Percentiles rank a stretch among this genome's conserved stretches.
phyloP scores from a whole-genome alignment of 306 rosid genomes.

The cucumber (Cucumis sativus) region DNA sequence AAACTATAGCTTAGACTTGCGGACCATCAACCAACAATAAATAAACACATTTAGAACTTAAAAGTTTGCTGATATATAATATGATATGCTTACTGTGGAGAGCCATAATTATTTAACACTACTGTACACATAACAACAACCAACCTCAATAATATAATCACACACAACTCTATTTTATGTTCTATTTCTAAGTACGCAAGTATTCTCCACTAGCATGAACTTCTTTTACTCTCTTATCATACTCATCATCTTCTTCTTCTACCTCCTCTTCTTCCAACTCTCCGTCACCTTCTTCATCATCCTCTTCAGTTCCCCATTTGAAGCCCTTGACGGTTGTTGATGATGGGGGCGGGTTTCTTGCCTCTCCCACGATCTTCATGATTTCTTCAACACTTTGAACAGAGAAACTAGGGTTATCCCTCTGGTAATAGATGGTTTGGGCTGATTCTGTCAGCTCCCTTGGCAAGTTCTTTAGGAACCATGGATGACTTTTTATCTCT shows the following conservation, averaged over 20 bases:
- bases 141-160: not conserved
- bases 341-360: no score
- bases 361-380: no score
- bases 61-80: not conserved
- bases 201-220: not conserved
- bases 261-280: slow-evolving; percentile 26
- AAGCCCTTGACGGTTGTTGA: no score
- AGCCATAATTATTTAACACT: not conserved
- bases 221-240: no score
- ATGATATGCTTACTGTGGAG: not conserved
- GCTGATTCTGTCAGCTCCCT: slow-evolving; percentile 67
- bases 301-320: slow-evolving; percentile 52
- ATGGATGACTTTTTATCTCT: slow-evolving; percentile 77
- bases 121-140: slow-evolving; percentile 1
- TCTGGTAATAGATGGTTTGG: slow-evolving; percentile 51
- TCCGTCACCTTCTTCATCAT: slow-evolving; percentile 20
- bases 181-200: not conserved
- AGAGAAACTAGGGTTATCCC: slow-evolving; percentile 29
- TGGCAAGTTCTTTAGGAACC: slow-evolving; percentile 76
- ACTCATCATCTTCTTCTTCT: no score
- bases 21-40: not conserved
- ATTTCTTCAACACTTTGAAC: no score
- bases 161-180: not conserved
- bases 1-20: not conserved
- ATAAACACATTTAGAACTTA: not conserved